A percentile compares a stretch with the other conserved stretches of the same genome.
phyloP scores from a whole-genome alignment of 2,329 filamentous ascomycete species.

The Cryphonectria nitschkei region DNA sequence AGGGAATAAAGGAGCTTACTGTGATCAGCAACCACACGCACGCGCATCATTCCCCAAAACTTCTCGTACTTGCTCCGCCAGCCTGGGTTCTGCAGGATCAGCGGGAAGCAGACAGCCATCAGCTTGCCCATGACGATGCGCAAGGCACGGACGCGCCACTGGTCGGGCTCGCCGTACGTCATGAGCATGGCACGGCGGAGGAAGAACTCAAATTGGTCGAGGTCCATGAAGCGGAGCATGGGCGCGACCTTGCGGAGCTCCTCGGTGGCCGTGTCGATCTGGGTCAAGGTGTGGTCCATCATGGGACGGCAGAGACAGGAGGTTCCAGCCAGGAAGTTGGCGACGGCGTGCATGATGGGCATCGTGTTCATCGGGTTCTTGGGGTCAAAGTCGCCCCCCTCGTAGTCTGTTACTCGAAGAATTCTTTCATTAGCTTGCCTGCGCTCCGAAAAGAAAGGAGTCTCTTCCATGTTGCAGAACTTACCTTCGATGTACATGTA shows the following conservation, averaged over 20 bases:
- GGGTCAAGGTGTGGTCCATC: constrained; percentile 49
- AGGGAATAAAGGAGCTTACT: constrained; percentile 3
- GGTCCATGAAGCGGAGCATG: constrained; percentile 23
- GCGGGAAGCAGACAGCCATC: constrained; percentile 32
- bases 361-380: constrained; percentile 29
- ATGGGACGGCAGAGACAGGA: constrained; percentile 33
- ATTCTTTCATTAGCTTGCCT: not conserved
- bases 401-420: constrained; percentile 28
- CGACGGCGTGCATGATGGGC: constrained; percentile 32
- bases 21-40: constrained; percentile 23
- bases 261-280: constrained; percentile 57
- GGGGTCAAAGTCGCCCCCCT: constrained; percentile 24
- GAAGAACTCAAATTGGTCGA: constrained; percentile 31
- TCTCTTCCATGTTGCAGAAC: not conserved
- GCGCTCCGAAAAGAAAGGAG: not conserved
- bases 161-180: constrained; percentile 34
- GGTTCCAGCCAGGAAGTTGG: constrained; percentile 35
- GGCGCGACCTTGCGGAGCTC: constrained; percentile 45
- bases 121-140: constrained; percentile 35
- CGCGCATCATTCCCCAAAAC: constrained; percentile 14
- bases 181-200: constrained; percentile 32
- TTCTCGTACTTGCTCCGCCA: constrained; percentile 20
- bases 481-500: constrained; percentile 37
- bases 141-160: constrained; percentile 29
- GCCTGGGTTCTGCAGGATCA: constrained; percentile 31